These are phyloP conservation scores for Acanthamoeba triangularis DNA, from an alignment of 208 protist genomes.

Conservation along the genomic window DNA sequence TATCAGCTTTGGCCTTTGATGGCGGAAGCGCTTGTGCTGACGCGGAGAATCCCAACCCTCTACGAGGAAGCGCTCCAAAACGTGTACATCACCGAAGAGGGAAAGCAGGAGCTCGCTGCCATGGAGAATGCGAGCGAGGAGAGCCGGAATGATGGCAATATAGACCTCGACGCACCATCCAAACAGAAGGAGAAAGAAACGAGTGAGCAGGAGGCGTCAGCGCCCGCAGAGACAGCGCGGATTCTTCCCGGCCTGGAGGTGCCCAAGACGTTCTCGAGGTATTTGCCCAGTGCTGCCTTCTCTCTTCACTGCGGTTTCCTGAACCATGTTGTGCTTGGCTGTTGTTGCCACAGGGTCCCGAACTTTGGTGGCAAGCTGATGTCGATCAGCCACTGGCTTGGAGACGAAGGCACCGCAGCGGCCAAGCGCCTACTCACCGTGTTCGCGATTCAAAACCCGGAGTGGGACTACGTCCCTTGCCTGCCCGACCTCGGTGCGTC, in stretches of 20 bases:
- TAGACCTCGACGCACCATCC: neutral
- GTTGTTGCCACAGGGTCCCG: neutral
- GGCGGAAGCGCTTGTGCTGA: neutral
- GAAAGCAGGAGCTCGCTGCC: neutral
- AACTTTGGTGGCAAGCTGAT: conserved; percentile 13
- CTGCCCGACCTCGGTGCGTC: conserved; percentile 22
- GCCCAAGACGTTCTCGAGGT: neutral
- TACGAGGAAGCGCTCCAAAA: conserved; percentile 23
- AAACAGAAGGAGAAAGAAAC: too few species aligned
- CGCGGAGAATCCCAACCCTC: neutral
- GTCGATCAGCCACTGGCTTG: neutral
- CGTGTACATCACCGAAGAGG: conserved; percentile 31
- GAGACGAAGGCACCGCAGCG: neutral
- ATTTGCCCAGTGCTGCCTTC: too few species aligned
- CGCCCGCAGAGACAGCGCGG: too few species aligned
- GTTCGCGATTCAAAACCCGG: conserved; percentile 16
- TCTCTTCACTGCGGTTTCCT: neutral
- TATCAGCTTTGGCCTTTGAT: conserved; percentile 9
- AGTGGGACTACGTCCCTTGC: conserved; percentile 10
- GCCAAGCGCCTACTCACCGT: conserved; percentile 49
- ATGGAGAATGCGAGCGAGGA: neutral
- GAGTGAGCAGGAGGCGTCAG: neutral
- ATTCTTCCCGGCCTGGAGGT: neutral
- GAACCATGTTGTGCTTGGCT: neutral
- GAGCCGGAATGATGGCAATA: neutral